Percentiles rank a stretch among this genome's conserved stretches.
Evolutionary conservation across 2,329 filamentous ascomycete genomes (phyloP).

Genomic region (Trichoderma aggressivum): DNA sequence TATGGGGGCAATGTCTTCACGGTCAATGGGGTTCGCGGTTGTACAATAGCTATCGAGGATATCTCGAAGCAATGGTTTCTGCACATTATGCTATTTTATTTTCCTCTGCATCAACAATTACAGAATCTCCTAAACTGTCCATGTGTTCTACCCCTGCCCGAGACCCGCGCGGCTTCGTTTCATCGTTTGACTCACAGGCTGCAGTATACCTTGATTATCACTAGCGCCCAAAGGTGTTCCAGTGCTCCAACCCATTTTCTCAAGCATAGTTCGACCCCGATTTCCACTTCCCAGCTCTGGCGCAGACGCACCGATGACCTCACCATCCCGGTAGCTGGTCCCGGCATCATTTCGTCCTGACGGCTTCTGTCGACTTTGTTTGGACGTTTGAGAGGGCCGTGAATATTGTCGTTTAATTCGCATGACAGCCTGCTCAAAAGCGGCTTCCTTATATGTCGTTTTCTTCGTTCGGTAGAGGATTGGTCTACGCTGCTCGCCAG

Average conservation of each 20-base stretch:
- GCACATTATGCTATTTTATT: slow-evolving; percentile 46
- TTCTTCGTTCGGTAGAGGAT: slow-evolving; percentile 70
- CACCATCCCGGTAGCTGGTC: slow-evolving; percentile 70
- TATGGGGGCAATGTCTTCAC: slow-evolving; percentile 67
- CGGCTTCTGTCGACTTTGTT: slow-evolving; percentile 34
- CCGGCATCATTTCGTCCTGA: slow-evolving; percentile 24
- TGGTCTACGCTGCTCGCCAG: slow-evolving; percentile 69
- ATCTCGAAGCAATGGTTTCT: slow-evolving; percentile 62
- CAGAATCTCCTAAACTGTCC: slow-evolving; percentile 8
- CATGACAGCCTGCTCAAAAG: slow-evolving; percentile 47
- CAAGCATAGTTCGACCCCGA: slow-evolving; percentile 79
- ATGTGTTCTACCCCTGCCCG: slow-evolving; percentile 39
- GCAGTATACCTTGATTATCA: slow-evolving; percentile 84
- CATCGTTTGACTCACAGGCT: slow-evolving; percentile 81
- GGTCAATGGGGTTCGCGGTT: slow-evolving; percentile 69
- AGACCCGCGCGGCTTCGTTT: slow-evolving; percentile 83
- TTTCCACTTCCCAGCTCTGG: slow-evolving; percentile 81
- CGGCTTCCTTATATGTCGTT: slow-evolving; percentile 60
- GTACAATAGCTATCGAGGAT: slow-evolving; percentile 68
- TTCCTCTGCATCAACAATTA: slow-evolving; percentile 8
- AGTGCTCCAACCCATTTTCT: slow-evolving; percentile 95
- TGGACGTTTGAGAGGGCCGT: slow-evolving; percentile 45
- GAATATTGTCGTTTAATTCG: slow-evolving; percentile 51
- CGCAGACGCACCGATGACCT: slow-evolving; percentile 80
- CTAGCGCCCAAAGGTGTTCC: slow-evolving; percentile 78